Evolutionary conservation across 352 stramenopile species (phyloP).

Genomic region (Globisporangium rhizosaccharum): DNA sequence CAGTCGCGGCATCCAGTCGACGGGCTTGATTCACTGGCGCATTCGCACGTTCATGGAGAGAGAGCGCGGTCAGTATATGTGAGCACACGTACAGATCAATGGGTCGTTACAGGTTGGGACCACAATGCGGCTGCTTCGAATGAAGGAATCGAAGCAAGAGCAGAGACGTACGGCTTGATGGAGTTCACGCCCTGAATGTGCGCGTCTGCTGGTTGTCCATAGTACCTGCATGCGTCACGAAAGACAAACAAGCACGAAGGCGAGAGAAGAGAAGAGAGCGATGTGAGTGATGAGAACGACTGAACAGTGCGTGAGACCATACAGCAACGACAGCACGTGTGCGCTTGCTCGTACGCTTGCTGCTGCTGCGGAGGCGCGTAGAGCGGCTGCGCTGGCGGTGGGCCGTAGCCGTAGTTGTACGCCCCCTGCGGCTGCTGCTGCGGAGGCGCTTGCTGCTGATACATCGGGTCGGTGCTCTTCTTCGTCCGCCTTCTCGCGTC

Average conservation of each 20-base stretch:
- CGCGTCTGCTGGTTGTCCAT: slow-evolving; percentile 20
- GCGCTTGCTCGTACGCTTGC: slow-evolving; percentile 5
- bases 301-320: not conserved
- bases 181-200: slow-evolving; percentile 45
- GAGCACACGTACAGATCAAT: not conserved
- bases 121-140: no score
- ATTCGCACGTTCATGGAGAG: slow-evolving; percentile 1
- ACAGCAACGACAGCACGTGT: not conserved
- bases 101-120: no score
- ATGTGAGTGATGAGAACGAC: not conserved
- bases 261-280: not conserved
- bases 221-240: slow-evolving; percentile 21
- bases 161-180: slow-evolving; percentile 63
- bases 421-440: slow-evolving; percentile 11
- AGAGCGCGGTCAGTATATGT: not conserved
- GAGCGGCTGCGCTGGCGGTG: slow-evolving; percentile 10
- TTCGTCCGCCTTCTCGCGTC: not conserved
- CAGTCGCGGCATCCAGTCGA: slow-evolving; percentile 56
- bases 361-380: slow-evolving; percentile 13
- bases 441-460: slow-evolving; percentile 20
- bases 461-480: not conserved
- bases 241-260: not conserved
- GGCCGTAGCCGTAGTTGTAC: slow-evolving; percentile 13
- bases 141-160: not conserved
- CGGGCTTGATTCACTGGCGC: slow-evolving; percentile 23